Evolutionary conservation across 139 green algal species (phyloP).

Genomic region (Haematococcus sp.): DNA sequence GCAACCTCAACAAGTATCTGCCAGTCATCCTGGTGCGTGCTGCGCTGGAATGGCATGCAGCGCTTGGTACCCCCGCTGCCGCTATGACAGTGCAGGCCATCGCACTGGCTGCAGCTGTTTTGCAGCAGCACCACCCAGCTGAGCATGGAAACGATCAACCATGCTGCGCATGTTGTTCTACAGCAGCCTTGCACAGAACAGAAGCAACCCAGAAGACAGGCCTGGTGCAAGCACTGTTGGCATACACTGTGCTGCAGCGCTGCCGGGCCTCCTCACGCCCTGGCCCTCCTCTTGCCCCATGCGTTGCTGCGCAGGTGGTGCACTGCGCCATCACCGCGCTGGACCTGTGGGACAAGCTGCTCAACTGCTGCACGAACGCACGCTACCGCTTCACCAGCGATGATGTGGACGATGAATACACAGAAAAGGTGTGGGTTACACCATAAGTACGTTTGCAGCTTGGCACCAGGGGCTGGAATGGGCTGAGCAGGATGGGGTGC

Average conservation of each 20-base stretch:
- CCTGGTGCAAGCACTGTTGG: too few species aligned
- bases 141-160: too few species aligned
- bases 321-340: slow-evolving; percentile 55
- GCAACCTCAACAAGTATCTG: slow-evolving; percentile 83
- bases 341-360: slow-evolving; percentile 50
- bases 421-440: slow-evolving; percentile 27
- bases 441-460: not conserved
- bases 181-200: not conserved
- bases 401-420: slow-evolving; percentile 70
- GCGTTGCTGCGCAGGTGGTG: slow-evolving; percentile 29
- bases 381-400: slow-evolving; percentile 44
- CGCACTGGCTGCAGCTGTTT: too few species aligned
- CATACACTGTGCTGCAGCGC: too few species aligned
- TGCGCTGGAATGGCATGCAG: not conserved
- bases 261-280: too few species aligned
- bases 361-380: slow-evolving; percentile 31
- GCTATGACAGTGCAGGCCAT: not conserved
- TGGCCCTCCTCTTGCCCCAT: too few species aligned
- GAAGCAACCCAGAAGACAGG: too few species aligned
- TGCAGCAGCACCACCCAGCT: too few species aligned
- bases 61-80: not conserved
- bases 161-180: not conserved
- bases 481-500: not conserved
- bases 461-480: not conserved
- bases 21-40: slow-evolving; percentile 58